phyloP scores from a whole-genome alignment of 1,139 yeast species.

The Casaregolazyma suthepensis region DNA sequence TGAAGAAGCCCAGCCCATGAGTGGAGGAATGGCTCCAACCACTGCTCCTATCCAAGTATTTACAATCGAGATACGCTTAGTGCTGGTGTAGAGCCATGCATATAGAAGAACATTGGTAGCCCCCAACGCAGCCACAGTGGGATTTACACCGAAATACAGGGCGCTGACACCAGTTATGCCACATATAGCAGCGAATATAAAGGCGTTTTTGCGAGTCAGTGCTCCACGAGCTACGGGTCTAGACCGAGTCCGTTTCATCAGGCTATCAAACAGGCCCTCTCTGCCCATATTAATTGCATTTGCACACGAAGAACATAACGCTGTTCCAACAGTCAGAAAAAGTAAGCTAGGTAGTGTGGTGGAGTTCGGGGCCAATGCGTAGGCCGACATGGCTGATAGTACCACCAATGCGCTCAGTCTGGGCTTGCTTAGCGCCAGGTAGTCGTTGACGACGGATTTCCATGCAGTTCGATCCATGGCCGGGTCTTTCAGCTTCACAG shows the following conservation, averaged over 20 bases:
- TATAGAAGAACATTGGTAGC: conserved; percentile 71
- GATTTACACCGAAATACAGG: conserved; percentile 75
- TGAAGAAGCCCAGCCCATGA: conserved; percentile 99
- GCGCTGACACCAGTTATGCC: conserved; percentile 68
- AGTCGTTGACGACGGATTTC: conserved; percentile 30
- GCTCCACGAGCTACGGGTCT: conserved; percentile 89
- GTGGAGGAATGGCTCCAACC: conserved; percentile 97
- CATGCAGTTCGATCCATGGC: neutral
- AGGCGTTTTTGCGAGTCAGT: conserved; percentile 72
- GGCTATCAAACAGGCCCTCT: conserved; percentile 82
- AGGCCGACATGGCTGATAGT: conserved; percentile 85
- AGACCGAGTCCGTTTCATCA: conserved; percentile 82
- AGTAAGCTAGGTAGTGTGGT: conserved; percentile 64
- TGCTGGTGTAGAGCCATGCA: conserved; percentile 84
- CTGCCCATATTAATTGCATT: conserved; percentile 96
- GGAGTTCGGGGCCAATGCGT: conserved; percentile 83
- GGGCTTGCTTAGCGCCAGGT: conserved; percentile 81
- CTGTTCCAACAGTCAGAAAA: conserved; percentile 76
- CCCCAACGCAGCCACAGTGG: conserved; percentile 76
- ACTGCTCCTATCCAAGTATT: conserved; percentile 99
- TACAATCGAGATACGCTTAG: conserved; percentile 74
- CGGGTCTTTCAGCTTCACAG: conserved; percentile 1
- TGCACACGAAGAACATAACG: conserved; percentile 86
- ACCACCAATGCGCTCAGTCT: conserved; percentile 82
- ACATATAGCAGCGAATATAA: conserved; percentile 63